A percentile compares a stretch with the other conserved stretches of the same genome.
Evolutionary conservation across 2,329 filamentous ascomycete species (phyloP).

Genomic region (Monilinia polystroma): DNA sequence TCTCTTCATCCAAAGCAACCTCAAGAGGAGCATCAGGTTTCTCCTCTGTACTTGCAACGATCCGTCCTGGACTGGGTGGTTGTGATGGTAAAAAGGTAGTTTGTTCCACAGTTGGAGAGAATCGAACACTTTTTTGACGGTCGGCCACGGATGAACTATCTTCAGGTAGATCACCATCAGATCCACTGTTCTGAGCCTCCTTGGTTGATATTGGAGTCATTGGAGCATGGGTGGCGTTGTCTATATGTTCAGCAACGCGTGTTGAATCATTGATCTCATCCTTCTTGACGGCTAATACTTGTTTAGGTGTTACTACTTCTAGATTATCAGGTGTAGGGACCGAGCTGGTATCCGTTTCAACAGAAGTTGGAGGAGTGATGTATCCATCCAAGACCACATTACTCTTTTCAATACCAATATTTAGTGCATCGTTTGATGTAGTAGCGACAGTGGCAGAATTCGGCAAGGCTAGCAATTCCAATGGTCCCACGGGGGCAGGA

Average conservation of each 20-base stretch:
- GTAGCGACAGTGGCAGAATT: constrained; percentile 41
- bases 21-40: constrained; percentile 9
- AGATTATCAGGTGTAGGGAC: neutral
- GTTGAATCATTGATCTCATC: neutral
- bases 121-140: constrained; percentile 64
- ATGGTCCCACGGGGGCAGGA: constrained; percentile 33
- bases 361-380: no score
- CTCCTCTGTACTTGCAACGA: constrained; percentile 18
- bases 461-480: constrained; percentile 53
- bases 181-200: constrained; percentile 23
- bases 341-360: neutral
- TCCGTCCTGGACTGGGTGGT: constrained; percentile 37
- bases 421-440: neutral
- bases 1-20: constrained; percentile 28
- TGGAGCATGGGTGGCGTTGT: neutral
- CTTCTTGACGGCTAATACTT: neutral
- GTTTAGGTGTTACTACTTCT: neutral
- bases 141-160: constrained; percentile 40
- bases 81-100: constrained; percentile 58
- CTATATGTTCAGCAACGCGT: no score
- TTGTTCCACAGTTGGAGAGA: constrained; percentile 66
- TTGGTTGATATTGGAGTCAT: constrained; percentile 14
- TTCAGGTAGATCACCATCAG: constrained; percentile 23
- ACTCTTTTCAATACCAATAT: neutral
- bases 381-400: neutral